Evolutionary conservation across 345 rosid species (phyloP).

Genomic region (Camelina hispida): DNA sequence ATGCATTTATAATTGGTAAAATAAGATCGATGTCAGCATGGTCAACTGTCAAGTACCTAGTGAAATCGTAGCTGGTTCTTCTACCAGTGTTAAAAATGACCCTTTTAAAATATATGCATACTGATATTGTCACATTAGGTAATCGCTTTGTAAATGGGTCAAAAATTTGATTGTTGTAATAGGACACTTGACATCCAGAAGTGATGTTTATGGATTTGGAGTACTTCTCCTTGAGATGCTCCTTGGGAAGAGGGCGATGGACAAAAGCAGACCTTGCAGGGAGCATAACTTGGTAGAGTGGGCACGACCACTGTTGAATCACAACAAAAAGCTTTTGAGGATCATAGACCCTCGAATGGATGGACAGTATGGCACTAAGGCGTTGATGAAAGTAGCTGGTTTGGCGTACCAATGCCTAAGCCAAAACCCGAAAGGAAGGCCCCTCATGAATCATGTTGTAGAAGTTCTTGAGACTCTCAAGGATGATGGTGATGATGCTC

Average conservation of each 20-base stretch:
- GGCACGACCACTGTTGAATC: slow-evolving; percentile 88
- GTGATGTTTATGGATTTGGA: slow-evolving; percentile 97
- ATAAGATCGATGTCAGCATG: background rate
- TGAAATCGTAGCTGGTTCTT: background rate
- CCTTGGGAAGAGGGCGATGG: slow-evolving; percentile 92
- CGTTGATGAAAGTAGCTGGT: slow-evolving; percentile 74
- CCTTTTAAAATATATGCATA: background rate
- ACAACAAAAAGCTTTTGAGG: slow-evolving; percentile 83
- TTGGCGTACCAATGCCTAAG: slow-evolving; percentile 90
- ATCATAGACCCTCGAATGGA: slow-evolving; percentile 93
- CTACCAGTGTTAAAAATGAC: background rate
- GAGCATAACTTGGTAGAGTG: slow-evolving; percentile 96
- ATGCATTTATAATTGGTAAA: background rate
- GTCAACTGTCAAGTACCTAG: background rate
- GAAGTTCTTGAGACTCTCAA: slow-evolving; percentile 70
- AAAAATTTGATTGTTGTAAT: slow-evolving; percentile 36
- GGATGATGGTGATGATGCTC: slow-evolving; percentile 40
- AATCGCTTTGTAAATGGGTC: background rate
- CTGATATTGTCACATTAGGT: background rate
- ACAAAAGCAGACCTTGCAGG: slow-evolving; percentile 85
- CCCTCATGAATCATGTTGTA: slow-evolving; percentile 74
- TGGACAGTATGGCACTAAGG: slow-evolving; percentile 70
- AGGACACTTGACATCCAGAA: slow-evolving; percentile 96
- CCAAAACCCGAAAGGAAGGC: slow-evolving; percentile 73
- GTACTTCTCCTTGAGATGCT: slow-evolving; percentile 96